Evolutionary conservation across 2,329 filamentous ascomycete genomes (phyloP), one percentile per base, ranked within the genome.

Genomic region (Chalara sp.): DNA sequence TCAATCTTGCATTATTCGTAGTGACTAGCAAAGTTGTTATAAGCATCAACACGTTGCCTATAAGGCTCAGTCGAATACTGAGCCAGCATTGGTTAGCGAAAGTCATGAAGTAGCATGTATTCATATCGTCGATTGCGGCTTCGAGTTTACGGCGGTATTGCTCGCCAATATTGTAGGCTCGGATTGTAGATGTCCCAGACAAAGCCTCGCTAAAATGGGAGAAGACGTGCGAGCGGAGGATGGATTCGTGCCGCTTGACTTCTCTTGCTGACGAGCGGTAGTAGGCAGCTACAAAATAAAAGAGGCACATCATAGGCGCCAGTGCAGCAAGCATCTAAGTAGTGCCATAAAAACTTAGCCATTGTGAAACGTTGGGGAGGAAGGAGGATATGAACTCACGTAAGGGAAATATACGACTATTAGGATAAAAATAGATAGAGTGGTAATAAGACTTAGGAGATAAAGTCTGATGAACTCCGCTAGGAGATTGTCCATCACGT

Each of bases 391-490:
- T 21, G 21, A 76, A 41, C 76, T 78, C 60, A 86, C 86, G 69
- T 89, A 96, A 71, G 93, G 83, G 72, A 93, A 97, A 71, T 87
- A 96, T 12, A 87, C 85, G 61, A 97, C 93, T 71, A 96, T 95
- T 58, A 97, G 76, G 42, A 84, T 81, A 65, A 96, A 95, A 33
- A 96, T 87, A 4, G 87, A 84, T 1, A 84, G 73, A 58, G 96
- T 89, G 78, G 86, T 89, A 40, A 81, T 84, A 59, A 95, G 70
- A 1, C 89, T 96, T 60, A 96, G 72, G 61, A 91, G 10, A 8
- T 11, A 44, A 11, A 12, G 28, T 57, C 90, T 81, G 69, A 95
- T 88, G 5, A 87, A 84, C 60, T 96, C 91, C 0, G 85, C 85
- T 42, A 96, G 71, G 51, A 83, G 87, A 67, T 95, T 95, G 70